Conservation (phyloP, 306 rosid genomes). For the Quercus suber region DNA sequence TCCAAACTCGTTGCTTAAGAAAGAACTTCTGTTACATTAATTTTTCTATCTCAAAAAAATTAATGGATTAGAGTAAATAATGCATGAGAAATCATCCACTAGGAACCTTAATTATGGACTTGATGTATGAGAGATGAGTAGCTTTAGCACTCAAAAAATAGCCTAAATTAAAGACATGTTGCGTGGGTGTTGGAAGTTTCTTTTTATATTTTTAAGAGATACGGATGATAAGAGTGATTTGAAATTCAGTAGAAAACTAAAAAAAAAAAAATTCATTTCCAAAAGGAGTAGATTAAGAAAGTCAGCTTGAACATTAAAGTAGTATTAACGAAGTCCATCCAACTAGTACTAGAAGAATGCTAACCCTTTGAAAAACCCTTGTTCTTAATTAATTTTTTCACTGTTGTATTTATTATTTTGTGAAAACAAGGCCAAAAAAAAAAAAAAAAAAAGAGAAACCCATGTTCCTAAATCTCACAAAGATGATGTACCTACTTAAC, state of each 20-base stretch:
- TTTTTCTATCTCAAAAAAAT: not conserved
- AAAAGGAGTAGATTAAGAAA: conserved; percentile 4
- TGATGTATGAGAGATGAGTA: not conserved
- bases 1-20: not conserved
- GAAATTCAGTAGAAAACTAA: conserved; percentile 2
- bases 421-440: not conserved
- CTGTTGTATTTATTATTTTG: conserved; percentile 5
- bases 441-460: not conserved
- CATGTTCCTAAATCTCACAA: conserved; percentile 8
- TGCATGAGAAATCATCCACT: not conserved
- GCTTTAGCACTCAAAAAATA: not conserved
- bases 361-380: not conserved
- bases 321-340: not conserved
- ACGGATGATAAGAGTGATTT: not conserved
- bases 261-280: not conserved
- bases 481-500: not conserved
- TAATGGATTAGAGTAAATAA: not conserved
- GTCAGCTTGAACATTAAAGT: not conserved
- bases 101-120: not conserved
- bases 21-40: not conserved
- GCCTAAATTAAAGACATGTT: not conserved
- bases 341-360: not conserved
- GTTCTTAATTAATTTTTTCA: not conserved
- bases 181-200: not conserved
- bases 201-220: not conserved